phyloP scores from a whole-genome alignment of 345 rosid species.

The Populus tremula region DNA sequence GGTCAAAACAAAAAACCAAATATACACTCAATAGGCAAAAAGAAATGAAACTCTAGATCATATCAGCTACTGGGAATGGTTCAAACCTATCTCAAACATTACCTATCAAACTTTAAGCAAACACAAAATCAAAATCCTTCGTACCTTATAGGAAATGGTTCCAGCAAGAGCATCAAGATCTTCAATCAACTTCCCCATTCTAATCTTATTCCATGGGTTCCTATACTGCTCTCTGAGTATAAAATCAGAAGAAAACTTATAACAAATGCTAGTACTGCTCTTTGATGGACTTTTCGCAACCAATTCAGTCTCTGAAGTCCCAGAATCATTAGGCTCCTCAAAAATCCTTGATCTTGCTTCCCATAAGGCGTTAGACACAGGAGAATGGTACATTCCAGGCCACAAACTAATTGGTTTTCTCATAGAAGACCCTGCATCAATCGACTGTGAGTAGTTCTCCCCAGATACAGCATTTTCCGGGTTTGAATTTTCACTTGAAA shows the following conservation, averaged over 20 bases:
- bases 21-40: background rate
- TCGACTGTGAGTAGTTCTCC: slow-evolving; percentile 36
- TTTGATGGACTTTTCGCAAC: slow-evolving; percentile 51
- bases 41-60: background rate
- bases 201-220: slow-evolving; percentile 83
- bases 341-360: slow-evolving; percentile 73
- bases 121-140: background rate
- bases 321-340: slow-evolving; percentile 36
- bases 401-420: slow-evolving; percentile 78
- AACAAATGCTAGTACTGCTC: slow-evolving; percentile 71
- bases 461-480: slow-evolving; percentile 10
- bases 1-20: background rate
- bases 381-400: slow-evolving; percentile 97
- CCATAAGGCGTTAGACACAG: slow-evolving; percentile 90
- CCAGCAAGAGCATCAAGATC: slow-evolving; percentile 98
- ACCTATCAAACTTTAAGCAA: background rate
- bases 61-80: background rate
- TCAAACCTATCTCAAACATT: background rate
- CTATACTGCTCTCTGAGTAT: slow-evolving; percentile 76
- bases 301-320: slow-evolving; percentile 30
- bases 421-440: slow-evolving; percentile 80
- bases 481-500: slow-evolving; percentile 25
- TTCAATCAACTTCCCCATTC: slow-evolving; percentile 79
- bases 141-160: slow-evolving; percentile 76
- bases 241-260: slow-evolving; percentile 70